Percentiles rank a stretch among this genome's conserved stretches.
Evolutionary conservation across 345 rosid species (phyloP).

Genomic region (Hypericum androsaemum): DNA sequence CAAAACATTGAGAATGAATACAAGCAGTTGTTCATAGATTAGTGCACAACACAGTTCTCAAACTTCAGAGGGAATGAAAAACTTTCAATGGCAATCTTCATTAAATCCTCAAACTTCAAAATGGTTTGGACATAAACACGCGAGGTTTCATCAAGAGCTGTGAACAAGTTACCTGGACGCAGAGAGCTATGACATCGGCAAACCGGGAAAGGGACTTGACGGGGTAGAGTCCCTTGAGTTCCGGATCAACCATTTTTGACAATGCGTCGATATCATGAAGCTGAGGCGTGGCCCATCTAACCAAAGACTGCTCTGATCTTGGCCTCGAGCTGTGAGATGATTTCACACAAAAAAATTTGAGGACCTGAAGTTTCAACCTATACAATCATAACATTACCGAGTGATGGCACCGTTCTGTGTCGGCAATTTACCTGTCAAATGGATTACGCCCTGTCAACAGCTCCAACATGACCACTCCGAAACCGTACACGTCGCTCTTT

Average conservation of each 20-base stretch:
- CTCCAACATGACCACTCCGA: slow-evolving; percentile 97
- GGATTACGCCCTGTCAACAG: slow-evolving; percentile 97
- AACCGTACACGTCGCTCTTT: slow-evolving; percentile 88
- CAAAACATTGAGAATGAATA: slow-evolving; percentile 1
- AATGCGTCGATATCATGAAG: slow-evolving; percentile 98
- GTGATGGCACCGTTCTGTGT: too few species aligned
- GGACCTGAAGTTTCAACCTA: not conserved
- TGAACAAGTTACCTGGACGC: slow-evolving; percentile 71
- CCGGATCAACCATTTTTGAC: slow-evolving; percentile 92
- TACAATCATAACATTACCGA: too few species aligned
- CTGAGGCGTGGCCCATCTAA: slow-evolving; percentile 99
- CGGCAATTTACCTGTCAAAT: slow-evolving; percentile 61
- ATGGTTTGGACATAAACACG: not conserved
- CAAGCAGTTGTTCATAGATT: too few species aligned
- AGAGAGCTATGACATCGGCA: slow-evolving; percentile 96
- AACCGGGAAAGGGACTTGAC: slow-evolving; percentile 96
- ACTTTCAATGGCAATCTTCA: too few species aligned
- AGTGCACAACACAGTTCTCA: too few species aligned
- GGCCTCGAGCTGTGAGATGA: slow-evolving; percentile 57
- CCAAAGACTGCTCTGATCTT: slow-evolving; percentile 86
- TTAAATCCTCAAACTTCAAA: too few species aligned
- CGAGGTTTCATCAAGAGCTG: not conserved
- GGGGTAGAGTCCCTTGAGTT: slow-evolving; percentile 87
- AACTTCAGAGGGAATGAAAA: too few species aligned
- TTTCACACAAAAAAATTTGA: not conserved